phyloP scores from a whole-genome alignment of 495 filamentous ascomycete species.

The Parathielavia hyrcaniae region DNA sequence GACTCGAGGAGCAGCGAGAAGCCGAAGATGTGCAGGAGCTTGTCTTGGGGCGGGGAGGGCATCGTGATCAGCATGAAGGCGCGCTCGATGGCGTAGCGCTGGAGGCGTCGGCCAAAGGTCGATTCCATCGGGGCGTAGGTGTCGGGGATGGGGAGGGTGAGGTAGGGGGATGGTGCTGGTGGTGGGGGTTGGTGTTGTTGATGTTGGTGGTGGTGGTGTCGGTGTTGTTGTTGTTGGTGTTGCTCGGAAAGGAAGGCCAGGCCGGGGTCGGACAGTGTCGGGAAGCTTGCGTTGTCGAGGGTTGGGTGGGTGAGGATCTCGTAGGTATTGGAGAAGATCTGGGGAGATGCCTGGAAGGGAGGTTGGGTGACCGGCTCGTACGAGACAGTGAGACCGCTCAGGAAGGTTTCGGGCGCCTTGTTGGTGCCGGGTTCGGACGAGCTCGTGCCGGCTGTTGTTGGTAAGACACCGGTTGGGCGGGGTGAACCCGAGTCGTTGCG shows the following conservation, averaged over 20 bases:
- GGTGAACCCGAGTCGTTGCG: neutral
- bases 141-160: conserved; percentile 34
- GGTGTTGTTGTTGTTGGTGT: no score
- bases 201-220: neutral
- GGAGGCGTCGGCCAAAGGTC: conserved; percentile 64
- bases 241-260: conserved; percentile 5
- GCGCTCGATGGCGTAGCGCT: conserved; percentile 59
- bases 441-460: neutral
- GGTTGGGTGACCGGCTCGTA: conserved; percentile 25
- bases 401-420: conserved; percentile 5
- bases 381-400: conserved; percentile 26
- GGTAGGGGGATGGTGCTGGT: conserved; percentile 17
- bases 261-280: conserved; percentile 16
- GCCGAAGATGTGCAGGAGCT: conserved; percentile 55
- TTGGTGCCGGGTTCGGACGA: neutral
- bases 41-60: conserved; percentile 44
- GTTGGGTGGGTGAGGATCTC: conserved; percentile 35
- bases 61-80: conserved; percentile 56
- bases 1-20: conserved; percentile 56
- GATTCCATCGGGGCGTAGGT: conserved; percentile 56
- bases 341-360: neutral
- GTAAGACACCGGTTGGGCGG: neutral
- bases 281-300: conserved; percentile 35
- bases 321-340: conserved; percentile 15
- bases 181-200: neutral